Conservation (phyloP, 345 rosid genomes). For the Ceriops zippeliana region DNA sequence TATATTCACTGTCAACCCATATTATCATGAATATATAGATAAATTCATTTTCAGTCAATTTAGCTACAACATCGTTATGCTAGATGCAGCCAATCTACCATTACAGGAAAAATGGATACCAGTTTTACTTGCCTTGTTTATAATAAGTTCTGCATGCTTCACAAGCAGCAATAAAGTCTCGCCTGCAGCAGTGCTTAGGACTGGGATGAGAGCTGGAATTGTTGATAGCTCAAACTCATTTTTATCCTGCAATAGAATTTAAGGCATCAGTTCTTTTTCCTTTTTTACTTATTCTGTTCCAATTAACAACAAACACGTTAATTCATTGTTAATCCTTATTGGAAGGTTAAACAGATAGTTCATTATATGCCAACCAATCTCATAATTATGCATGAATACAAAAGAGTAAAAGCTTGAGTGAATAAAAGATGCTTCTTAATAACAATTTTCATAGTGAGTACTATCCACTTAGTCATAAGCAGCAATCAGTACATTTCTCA, state of each 20-base stretch:
- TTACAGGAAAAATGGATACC: background rate
- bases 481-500: no score
- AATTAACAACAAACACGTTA: slow-evolving; percentile 3
- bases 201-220: slow-evolving; percentile 90
- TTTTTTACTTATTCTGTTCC: background rate
- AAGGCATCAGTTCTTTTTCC: slow-evolving; percentile 13
- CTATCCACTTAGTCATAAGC: no score
- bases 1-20: no score
- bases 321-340: background rate
- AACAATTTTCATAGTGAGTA: no score
- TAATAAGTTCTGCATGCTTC: slow-evolving; percentile 87
- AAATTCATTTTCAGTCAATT: no score
- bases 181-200: slow-evolving; percentile 81
- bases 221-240: slow-evolving; percentile 86
- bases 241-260: slow-evolving; percentile 62
- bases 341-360: background rate
- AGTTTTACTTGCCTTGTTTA: slow-evolving; percentile 56
- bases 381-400: no score
- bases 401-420: no score
- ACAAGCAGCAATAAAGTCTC: slow-evolving; percentile 87
- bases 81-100: no score
- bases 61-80: no score
- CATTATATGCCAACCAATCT: no score
- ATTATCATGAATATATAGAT: no score
- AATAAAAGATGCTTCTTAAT: no score